phyloP scores from a whole-genome alignment of 2,329 filamentous ascomycete species.

The Ophiostoma piceae region DNA sequence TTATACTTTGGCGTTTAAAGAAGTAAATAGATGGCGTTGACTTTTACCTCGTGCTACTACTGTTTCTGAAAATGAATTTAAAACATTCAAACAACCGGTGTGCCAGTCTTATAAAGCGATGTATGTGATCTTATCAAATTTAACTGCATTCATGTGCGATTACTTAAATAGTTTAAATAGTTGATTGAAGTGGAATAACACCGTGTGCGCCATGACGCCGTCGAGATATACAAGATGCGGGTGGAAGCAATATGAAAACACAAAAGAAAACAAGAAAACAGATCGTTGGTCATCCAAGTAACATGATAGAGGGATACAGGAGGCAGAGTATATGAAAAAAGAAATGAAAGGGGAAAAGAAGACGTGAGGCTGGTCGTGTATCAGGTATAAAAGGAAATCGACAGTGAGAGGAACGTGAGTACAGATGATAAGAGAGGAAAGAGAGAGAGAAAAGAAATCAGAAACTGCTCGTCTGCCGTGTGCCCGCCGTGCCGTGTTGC shows the following conservation, averaged over 20 bases:
- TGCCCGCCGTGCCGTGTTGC: constrained; percentile 27
- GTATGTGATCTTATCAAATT: too few species aligned
- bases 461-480: constrained; percentile 14
- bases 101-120: too few species aligned
- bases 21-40: constrained; percentile 28
- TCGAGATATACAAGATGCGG: background rate
- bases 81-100: too few species aligned
- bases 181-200: background rate
- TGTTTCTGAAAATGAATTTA: too few species aligned
- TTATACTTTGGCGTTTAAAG: constrained; percentile 26
- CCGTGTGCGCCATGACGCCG: background rate
- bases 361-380: constrained; percentile 11
- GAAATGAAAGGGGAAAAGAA: background rate
- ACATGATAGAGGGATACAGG: background rate
- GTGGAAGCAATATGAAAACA: background rate
- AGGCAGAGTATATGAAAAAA: background rate
- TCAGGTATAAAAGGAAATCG: constrained; percentile 10
- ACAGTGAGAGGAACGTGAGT: background rate
- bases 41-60: background rate
- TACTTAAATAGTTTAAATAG: background rate
- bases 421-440: too few species aligned
- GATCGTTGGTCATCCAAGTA: background rate
- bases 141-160: background rate
- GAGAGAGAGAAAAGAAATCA: background rate
- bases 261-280: background rate